Base-by-base conservation (phyloP, 768 basidiomycete genomes). In the Leucosporidium scottii region DNA sequence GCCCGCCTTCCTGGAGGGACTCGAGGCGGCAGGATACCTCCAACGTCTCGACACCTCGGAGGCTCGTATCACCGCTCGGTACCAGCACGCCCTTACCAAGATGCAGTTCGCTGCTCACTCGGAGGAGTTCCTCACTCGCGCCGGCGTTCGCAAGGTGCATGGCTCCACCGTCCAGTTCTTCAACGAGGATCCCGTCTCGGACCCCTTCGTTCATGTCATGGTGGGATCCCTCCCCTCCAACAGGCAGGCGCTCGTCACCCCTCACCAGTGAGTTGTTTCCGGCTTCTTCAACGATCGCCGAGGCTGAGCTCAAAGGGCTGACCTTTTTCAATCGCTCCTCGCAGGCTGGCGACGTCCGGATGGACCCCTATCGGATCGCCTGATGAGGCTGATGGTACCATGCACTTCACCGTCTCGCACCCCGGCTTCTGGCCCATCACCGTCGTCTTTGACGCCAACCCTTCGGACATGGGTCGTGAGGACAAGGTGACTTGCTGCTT, bases 121-220 rank as follows among this genome's bases (percentile, higher is more conserved):
- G 0, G 64, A 68, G 50, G 70, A 68, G 67, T 71, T 71, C 67
- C 62, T 65, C 50, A 60, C 51, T 4, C 70, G 65, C 4, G 56
- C 61, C 23, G 70, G 70, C 27, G 67, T 71, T 23, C 58, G 36
- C 53, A 68, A 68, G 61, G 70, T 71, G 20, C 70, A 71, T 63
- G 61, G 66, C 34, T 65, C 64, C 56, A 65, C 65, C 39, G 70
- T 71, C 34, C 70, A 71, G 60, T 71, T 71, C 70, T 71, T 71
- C 61, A 65, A 62, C 67, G 70, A 71, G 58, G 48, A 58, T 5
- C 69, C 70, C 21, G 54, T 62, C 31, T 61, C 61, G 39, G 67
- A 71, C 54, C 70, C 70, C 15, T 71, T 65, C 58, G 64, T 71
- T 6, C 70, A 71, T 25, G 66, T 71, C 39, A 48, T 65, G 47